These are phyloP conservation scores for Seminavis robusta DNA, from an alignment of 108 stramenopile species.

Conservation along the genomic window DNA sequence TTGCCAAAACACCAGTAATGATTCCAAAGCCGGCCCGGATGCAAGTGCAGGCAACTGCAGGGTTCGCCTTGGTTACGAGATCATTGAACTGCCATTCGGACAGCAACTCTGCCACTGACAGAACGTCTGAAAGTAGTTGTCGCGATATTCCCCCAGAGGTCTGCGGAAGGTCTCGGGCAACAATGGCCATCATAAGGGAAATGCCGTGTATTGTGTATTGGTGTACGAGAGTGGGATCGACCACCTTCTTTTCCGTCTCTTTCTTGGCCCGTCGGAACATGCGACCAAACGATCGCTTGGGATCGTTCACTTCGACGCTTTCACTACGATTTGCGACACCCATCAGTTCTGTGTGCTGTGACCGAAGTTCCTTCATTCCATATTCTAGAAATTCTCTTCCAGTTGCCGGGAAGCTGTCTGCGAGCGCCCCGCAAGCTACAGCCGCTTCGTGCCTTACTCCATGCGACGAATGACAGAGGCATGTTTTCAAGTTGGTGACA, in stretches of 20 bases:
- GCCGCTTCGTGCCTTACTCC: slow-evolving; percentile 86
- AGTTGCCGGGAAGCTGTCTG: slow-evolving; percentile 50
- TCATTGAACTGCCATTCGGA: slow-evolving; percentile 58
- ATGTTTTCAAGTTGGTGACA: slow-evolving; percentile 44
- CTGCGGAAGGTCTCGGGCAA: slow-evolving; percentile 63
- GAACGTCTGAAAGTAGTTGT: slow-evolving; percentile 39
- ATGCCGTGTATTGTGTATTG: slow-evolving; percentile 78
- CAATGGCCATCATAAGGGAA: slow-evolving; percentile 57
- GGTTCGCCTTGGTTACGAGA: slow-evolving; percentile 41
- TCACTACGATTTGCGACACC: slow-evolving; percentile 6
- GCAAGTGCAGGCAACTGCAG: slow-evolving; percentile 67
- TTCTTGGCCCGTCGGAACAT: slow-evolving; percentile 13
- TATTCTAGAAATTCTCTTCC: slow-evolving; percentile 63
- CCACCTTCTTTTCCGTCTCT: slow-evolving; percentile 7
- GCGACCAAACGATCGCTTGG: slow-evolving; percentile 13
- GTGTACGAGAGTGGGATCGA: slow-evolving; percentile 27
- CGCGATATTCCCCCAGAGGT: slow-evolving; percentile 65
- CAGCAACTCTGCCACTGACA: slow-evolving; percentile 63
- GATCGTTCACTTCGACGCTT: not conserved
- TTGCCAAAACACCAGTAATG: slow-evolving; percentile 62
- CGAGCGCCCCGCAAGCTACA: slow-evolving; percentile 54
- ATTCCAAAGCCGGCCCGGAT: slow-evolving; percentile 72
- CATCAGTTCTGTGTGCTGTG: slow-evolving; percentile 50
- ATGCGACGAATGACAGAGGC: slow-evolving; percentile 62
- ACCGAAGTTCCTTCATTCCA: slow-evolving; percentile 32